Percentiles rank a stretch among this genome's conserved stretches.
phyloP scores from a whole-genome alignment of 2,329 filamentous ascomycete genomes.

The Colletotrichum sp. region DNA sequence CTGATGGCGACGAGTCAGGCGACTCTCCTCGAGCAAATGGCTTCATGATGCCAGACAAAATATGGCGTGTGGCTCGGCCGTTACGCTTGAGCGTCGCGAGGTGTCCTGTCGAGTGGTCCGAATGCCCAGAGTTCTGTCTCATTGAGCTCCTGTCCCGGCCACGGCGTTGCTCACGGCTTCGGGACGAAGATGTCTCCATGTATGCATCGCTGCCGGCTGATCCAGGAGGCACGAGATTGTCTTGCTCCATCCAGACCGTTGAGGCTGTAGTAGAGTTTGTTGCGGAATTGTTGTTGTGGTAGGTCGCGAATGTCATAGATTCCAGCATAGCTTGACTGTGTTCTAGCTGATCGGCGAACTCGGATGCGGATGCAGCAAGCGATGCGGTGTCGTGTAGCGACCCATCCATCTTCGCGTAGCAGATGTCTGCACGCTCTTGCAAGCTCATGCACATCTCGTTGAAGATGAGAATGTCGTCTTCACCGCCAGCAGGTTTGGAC shows the following conservation, averaged over 20 bases:
- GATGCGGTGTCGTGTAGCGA: slow-evolving; percentile 43
- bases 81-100: slow-evolving; percentile 35
- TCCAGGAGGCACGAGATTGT: slow-evolving; percentile 11
- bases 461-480: slow-evolving; percentile 60
- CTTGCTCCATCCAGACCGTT: slow-evolving; percentile 36
- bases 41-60: slow-evolving; percentile 49
- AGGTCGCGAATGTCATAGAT: slow-evolving; percentile 35
- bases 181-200: background rate
- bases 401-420: slow-evolving; percentile 53
- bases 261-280: slow-evolving; percentile 16
- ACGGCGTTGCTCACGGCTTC: slow-evolving; percentile 20
- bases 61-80: slow-evolving; percentile 39
- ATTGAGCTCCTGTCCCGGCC: slow-evolving; percentile 13
- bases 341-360: slow-evolving; percentile 54
- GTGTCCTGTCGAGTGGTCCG: slow-evolving; percentile 23
- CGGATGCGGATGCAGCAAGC: slow-evolving; percentile 35
- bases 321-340: slow-evolving; percentile 41
- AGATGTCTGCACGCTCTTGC: slow-evolving; percentile 56
- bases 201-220: slow-evolving; percentile 28
- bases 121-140: slow-evolving; percentile 22
- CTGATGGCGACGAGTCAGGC: slow-evolving; percentile 33
- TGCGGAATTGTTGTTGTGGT: slow-evolving; percentile 30
- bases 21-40: slow-evolving; percentile 46
- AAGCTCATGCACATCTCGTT: slow-evolving; percentile 55
- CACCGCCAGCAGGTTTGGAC: slow-evolving; percentile 15